These are phyloP conservation scores for Trichosphaerium sp. DNA, from an alignment of 78 protist species.

Conservation along the genomic window DNA sequence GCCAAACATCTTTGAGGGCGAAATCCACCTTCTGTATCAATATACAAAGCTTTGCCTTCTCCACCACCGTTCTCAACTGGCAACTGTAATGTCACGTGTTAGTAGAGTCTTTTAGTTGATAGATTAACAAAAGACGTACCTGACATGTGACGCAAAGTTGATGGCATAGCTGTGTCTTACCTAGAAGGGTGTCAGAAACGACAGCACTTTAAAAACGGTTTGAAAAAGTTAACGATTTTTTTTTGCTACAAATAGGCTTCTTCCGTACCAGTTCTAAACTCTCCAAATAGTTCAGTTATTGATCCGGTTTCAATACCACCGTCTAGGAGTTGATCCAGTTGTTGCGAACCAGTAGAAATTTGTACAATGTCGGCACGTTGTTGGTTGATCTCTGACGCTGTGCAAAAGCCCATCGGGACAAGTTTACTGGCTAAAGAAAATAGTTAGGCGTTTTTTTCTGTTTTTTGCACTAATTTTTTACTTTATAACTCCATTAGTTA, in stretches of 20 bases:
- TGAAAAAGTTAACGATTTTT: too few relatives aligned
- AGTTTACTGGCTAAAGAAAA: constrained; percentile 79
- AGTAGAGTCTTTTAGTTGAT: constrained; percentile 4
- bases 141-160: constrained; percentile 96
- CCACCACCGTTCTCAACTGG: constrained; percentile 91
- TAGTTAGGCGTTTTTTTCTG: too few relatives aligned
- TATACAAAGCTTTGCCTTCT: constrained; percentile 96
- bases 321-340: constrained; percentile 81
- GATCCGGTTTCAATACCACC: constrained; percentile 99
- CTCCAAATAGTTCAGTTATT: constrained; percentile 98
- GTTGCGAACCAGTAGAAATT: constrained; percentile 90
- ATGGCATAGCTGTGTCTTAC: constrained; percentile 99
- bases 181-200: too few relatives aligned
- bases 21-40: constrained; percentile 99
- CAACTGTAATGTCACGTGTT: constrained; percentile 35
- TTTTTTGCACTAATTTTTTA: too few relatives aligned
- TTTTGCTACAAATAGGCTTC: too few relatives aligned
- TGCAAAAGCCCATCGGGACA: constrained; percentile 85
- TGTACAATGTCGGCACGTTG: constrained; percentile 50
- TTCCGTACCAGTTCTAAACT: constrained; percentile 82
- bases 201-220: too few relatives aligned
- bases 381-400: constrained; percentile 85
- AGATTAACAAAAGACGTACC: constrained; percentile 9
- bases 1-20: constrained; percentile 93
- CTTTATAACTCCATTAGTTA: too few relatives aligned